These are phyloP conservation scores for Ploettnerulaceae sp. DNA, from an alignment of 2,329 filamentous ascomycete species.

Conservation along the genomic window DNA sequence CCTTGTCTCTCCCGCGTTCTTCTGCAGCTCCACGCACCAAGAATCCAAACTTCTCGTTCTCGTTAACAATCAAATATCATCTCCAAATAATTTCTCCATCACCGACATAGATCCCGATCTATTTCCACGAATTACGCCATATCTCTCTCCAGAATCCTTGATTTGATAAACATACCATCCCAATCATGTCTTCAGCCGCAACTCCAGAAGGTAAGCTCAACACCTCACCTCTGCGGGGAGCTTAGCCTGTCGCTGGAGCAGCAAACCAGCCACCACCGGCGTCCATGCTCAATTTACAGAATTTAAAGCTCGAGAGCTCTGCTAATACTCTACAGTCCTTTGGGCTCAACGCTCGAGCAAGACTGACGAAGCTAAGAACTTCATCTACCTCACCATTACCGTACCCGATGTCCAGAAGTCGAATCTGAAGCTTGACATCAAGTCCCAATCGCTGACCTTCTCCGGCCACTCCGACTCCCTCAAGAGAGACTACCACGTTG, in stretches of 20 bases:
- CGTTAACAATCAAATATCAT: background rate
- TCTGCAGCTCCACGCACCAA: conserved; percentile 3
- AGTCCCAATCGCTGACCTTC: conserved; percentile 73
- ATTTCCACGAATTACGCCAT: background rate
- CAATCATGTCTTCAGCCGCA: conserved; percentile 25
- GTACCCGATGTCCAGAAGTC: conserved; percentile 76
- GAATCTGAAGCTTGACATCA: conserved; percentile 77
- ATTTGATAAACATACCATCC: background rate
- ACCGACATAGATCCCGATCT: too few species aligned
- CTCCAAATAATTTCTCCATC: background rate
- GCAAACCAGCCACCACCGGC: conserved; percentile 7
- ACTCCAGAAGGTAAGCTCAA: conserved; percentile 32
- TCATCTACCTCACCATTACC: conserved; percentile 87
- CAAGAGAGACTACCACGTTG: conserved; percentile 81
- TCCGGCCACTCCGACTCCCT: conserved; percentile 76
- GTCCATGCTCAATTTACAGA: background rate
- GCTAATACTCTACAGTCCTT: conserved; percentile 58
- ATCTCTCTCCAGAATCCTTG: background rate
- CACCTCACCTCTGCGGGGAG: conserved; percentile 5
- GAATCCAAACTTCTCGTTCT: background rate
- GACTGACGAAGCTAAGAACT: conserved; percentile 80
- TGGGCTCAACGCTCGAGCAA: conserved; percentile 95
- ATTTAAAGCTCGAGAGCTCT: background rate
- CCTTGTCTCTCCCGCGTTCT: background rate
- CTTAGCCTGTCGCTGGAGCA: conserved; percentile 8